Percentiles rank a stretch among this genome's conserved stretches.
These are phyloP conservation scores for Ceratocystis ficicola DNA, from an alignment of 2,329 filamentous ascomycete genomes.

Conservation along the genomic window DNA sequence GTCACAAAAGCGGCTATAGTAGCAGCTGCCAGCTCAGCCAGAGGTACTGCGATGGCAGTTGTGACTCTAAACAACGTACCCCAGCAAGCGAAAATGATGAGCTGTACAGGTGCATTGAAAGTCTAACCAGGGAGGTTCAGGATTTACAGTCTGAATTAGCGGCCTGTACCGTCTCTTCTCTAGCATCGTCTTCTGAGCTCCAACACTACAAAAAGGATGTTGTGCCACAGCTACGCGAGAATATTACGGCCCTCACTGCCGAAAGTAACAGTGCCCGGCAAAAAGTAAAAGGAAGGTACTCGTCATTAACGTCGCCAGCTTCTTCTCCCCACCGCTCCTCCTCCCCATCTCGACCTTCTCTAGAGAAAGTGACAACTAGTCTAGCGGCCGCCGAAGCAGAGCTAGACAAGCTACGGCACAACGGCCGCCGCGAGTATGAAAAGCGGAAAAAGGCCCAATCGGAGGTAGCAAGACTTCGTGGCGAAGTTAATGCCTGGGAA, in stretches of 20 bases:
- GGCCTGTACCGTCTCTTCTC: background rate
- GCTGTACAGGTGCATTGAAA: background rate
- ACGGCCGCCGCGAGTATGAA: background rate
- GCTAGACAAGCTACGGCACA: background rate
- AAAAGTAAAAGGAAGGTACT: background rate
- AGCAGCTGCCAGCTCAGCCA: background rate
- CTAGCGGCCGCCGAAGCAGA: background rate
- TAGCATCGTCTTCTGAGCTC: background rate
- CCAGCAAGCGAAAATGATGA: background rate
- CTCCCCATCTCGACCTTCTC: background rate
- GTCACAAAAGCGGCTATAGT: background rate
- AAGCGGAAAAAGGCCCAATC: constrained; percentile 4
- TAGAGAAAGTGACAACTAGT: background rate
- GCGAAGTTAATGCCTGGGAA: constrained; percentile 13
- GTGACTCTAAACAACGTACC: background rate
- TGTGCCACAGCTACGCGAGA: background rate
- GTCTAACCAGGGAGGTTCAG: background rate
- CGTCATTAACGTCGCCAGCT: background rate
- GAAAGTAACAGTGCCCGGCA: background rate
- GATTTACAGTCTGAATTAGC: background rate
- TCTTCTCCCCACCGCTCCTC: background rate
- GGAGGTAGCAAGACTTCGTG: background rate
- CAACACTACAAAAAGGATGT: constrained; percentile 1
- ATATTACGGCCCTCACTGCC: constrained; percentile 5
- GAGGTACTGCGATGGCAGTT: background rate